Evolutionary conservation across 1,284 basidiomycete genomes (phyloP).

Genomic region (Puccinia hordei): DNA sequence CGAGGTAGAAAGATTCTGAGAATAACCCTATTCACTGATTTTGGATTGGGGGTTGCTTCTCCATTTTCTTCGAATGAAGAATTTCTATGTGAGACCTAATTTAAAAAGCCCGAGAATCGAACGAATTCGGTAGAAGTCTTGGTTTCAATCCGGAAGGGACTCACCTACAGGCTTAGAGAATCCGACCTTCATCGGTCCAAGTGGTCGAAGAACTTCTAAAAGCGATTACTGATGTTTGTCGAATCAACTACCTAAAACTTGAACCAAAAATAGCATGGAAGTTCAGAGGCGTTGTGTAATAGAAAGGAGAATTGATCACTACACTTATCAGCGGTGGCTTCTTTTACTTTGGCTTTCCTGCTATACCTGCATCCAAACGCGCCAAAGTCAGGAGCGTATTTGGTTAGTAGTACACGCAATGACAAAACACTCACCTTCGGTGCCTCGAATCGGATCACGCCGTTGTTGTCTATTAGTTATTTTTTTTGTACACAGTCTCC

Average conservation of each 20-base stretch:
- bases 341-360: no score
- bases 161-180: slow-evolving; percentile 16
- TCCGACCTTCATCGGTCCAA: slow-evolving; percentile 6
- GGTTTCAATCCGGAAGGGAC: slow-evolving; percentile 22
- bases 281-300: neutral
- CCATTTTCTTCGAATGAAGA: neutral
- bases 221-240: neutral
- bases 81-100: slow-evolving; percentile 31
- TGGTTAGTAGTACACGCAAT: no score
- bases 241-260: neutral
- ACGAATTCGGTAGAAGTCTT: slow-evolving; percentile 14
- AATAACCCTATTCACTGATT: neutral
- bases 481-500: no score
- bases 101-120: neutral
- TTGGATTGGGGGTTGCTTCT: neutral
- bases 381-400: no score
- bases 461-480: no score
- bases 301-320: neutral
- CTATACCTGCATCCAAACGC: no score
- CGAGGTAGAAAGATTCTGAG: no score
- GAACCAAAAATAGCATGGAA: neutral
- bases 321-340: no score
- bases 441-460: no score
- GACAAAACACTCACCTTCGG: no score
- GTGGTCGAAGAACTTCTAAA: slow-evolving; percentile 27